A percentile compares a stretch with the other conserved stretches of the same genome.
phyloP scores from a whole-genome alignment of 192 early-diverging fungal species.

The Mortierella claussenii region DNA sequence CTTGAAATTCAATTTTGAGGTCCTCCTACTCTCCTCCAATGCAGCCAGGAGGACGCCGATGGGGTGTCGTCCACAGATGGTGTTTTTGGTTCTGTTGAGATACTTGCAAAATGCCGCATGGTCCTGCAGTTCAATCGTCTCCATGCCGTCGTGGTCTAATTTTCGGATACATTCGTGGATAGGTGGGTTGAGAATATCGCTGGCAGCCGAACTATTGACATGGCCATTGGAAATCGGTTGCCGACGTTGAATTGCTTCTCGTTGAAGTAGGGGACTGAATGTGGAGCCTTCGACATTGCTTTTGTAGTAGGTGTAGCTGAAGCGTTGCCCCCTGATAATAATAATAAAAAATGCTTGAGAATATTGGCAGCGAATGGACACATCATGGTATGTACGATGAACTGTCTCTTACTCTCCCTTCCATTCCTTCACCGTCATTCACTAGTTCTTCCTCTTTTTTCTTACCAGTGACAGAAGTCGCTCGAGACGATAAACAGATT shows the following conservation, averaged over 20 bases:
- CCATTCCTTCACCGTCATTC: too few species aligned
- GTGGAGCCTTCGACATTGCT: constrained; percentile 26
- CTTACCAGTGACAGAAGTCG: constrained; percentile 96
- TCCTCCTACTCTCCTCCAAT: constrained; percentile 47
- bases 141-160: constrained; percentile 88
- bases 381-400: too few species aligned
- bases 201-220: too few species aligned
- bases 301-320: constrained; percentile 80
- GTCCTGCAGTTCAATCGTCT: constrained; percentile 70
- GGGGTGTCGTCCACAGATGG: constrained; percentile 95
- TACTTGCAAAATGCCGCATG: constrained; percentile 75
- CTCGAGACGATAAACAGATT: constrained; percentile 95
- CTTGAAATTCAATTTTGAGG: not conserved
- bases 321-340: constrained; percentile 76
- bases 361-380: too few species aligned
- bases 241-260: too few species aligned
- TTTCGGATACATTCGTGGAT: constrained; percentile 84
- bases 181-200: too few species aligned
- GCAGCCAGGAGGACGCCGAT: constrained; percentile 87
- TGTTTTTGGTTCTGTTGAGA: constrained; percentile 83
- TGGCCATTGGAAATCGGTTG: too few species aligned
- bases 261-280: too few species aligned
- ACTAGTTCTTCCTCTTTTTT: too few species aligned
- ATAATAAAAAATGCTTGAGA: not conserved
- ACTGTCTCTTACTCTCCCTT: too few species aligned